Conservation (phyloP, 768 basidiomycete genomes). For the Xerocomellus amylosporus region DNA sequence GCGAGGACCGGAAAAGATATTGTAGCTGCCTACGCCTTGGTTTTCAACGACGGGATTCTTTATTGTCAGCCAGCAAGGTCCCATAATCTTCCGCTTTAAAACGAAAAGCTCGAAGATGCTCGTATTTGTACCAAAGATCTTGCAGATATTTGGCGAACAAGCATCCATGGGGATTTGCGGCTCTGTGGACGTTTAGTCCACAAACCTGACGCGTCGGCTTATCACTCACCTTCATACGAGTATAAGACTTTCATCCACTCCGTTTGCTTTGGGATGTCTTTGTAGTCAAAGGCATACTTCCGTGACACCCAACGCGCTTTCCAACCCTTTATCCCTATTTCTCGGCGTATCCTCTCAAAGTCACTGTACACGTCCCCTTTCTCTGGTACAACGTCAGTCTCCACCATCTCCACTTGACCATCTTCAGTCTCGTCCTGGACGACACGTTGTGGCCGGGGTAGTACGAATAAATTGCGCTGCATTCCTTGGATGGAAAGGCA, state of each 20-base stretch:
- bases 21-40: conserved; percentile 61
- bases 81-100: conserved; percentile 97
- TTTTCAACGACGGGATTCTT: conserved; percentile 71
- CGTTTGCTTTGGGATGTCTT: conserved; percentile 75
- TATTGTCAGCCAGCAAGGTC: conserved; percentile 94
- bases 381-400: conserved; percentile 74
- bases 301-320: conserved; percentile 82
- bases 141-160: conserved; percentile 79
- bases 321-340: conserved; percentile 72
- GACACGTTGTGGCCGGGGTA: conserved; percentile 69
- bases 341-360: conserved; percentile 74
- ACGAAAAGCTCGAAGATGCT: conserved; percentile 92
- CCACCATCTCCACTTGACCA: conserved; percentile 40
- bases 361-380: conserved; percentile 74
- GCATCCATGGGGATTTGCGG: conserved; percentile 63
- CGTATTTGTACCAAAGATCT: conserved; percentile 89
- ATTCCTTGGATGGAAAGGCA: conserved; percentile 84
- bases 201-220: background rate
- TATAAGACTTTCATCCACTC: conserved; percentile 95
- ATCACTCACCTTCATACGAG: conserved; percentile 70
- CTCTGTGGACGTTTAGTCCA: conserved; percentile 16
- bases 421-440: conserved; percentile 34
- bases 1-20: background rate
- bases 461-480: conserved; percentile 86
- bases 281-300: conserved; percentile 83